Evolutionary conservation across 176 grass and related monocot genomes (phyloP).

Genomic region (Cenchrus purpureus): DNA sequence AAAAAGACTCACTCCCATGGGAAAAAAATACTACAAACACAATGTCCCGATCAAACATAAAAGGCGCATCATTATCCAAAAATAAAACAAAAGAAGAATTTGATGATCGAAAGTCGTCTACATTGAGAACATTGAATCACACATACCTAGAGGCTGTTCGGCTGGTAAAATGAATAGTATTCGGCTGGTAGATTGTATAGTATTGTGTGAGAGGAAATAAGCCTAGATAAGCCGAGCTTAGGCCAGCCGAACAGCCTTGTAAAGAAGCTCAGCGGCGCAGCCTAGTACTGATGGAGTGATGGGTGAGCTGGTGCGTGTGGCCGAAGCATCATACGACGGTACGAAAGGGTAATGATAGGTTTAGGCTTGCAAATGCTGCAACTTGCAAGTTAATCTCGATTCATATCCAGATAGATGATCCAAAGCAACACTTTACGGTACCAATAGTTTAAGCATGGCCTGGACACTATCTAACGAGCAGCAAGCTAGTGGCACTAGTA

Average conservation of each 20-base stretch:
- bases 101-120: background rate
- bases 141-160: too few relatives aligned
- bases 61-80: background rate
- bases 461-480: slow-evolving; percentile 13
- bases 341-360: slow-evolving; percentile 37
- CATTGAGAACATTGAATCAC: background rate
- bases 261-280: background rate
- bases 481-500: slow-evolving; percentile 11
- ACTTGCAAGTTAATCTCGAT: slow-evolving; percentile 27
- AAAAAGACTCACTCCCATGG: too few relatives aligned
- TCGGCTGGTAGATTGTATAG: too few relatives aligned
- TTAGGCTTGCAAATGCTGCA: slow-evolving; percentile 38
- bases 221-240: too few relatives aligned
- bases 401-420: slow-evolving; percentile 44
- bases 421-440: slow-evolving; percentile 40
- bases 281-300: background rate
- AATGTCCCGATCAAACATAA: background rate
- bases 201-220: too few relatives aligned
- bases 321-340: slow-evolving; percentile 29
- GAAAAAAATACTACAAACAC: background rate
- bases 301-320: slow-evolving; percentile 37
- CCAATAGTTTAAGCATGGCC: slow-evolving; percentile 4
- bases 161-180: too few relatives aligned
- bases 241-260: too few relatives aligned
- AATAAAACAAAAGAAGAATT: background rate